Evolutionary conservation across 805 yeast species (phyloP).

Genomic region (Candida patagonica): DNA sequence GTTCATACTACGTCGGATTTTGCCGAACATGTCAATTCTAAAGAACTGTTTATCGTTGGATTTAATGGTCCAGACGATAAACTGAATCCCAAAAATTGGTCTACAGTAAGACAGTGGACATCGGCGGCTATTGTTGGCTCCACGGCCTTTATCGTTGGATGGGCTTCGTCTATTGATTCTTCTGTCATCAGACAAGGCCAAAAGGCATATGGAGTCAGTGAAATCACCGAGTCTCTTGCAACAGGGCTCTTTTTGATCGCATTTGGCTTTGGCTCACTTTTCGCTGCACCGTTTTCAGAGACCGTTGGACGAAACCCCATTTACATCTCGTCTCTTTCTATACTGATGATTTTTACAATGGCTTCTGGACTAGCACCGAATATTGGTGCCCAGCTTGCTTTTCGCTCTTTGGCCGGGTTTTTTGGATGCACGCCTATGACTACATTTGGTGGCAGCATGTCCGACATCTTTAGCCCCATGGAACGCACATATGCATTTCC

Average conservation of each 20-base stretch:
- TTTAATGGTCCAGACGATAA: constrained; percentile 79
- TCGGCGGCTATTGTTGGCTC: too few species aligned
- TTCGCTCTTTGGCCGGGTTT: constrained; percentile 6
- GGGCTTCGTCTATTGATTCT: too few species aligned
- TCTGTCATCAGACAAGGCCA: too few species aligned
- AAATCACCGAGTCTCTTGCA: neutral
- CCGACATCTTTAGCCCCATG: neutral
- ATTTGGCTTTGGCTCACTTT: neutral
- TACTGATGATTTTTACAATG: neutral
- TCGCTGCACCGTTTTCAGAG: neutral
- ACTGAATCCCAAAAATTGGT: constrained; percentile 72
- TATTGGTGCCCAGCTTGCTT: constrained; percentile 4
- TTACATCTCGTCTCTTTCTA: neutral
- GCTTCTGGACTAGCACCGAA: constrained; percentile 2
- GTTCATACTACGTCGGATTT: too few species aligned
- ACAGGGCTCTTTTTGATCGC: neutral
- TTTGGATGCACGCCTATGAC: constrained; percentile 1
- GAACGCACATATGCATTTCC: neutral
- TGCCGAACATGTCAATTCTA: too few species aligned
- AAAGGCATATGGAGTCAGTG: neutral
- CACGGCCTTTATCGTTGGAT: too few species aligned
- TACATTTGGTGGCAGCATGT: neutral
- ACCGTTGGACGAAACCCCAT: neutral
- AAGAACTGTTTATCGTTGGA: constrained; percentile 47
- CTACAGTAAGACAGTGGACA: too few species aligned